phyloP scores from a whole-genome alignment of 2,329 filamentous ascomycete species.

The Penicillium psychrosexuale region DNA sequence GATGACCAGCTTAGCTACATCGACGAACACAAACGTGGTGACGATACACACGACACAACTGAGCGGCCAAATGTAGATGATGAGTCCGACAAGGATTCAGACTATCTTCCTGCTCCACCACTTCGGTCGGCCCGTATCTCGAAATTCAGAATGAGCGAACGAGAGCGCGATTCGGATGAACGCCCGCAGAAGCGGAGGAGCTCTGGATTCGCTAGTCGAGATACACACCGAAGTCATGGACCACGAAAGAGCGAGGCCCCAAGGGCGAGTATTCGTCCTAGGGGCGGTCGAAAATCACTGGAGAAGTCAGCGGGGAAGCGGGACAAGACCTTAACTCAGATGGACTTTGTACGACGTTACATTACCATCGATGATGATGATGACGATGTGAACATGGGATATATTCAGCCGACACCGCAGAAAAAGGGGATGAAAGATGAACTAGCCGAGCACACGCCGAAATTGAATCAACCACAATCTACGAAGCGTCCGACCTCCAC shows the following conservation, averaged over 20 bases:
- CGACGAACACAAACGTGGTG: slow-evolving; percentile 13
- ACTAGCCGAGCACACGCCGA: not conserved
- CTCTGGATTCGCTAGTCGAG: not conserved
- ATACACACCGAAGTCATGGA: slow-evolving; percentile 5
- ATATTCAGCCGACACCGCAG: slow-evolving; percentile 27
- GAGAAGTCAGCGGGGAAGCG: slow-evolving; percentile 24
- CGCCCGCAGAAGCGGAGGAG: slow-evolving; percentile 18
- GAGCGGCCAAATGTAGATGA: slow-evolving; percentile 28
- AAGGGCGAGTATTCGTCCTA: slow-evolving; percentile 20
- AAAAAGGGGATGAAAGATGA: slow-evolving; percentile 2
- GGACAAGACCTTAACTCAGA: slow-evolving; percentile 43
- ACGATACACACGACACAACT: slow-evolving; percentile 1
- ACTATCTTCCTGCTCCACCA: slow-evolving; percentile 17
- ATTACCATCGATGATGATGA: slow-evolving; percentile 36
- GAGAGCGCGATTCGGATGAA: slow-evolving; percentile 2
- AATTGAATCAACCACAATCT: not conserved
- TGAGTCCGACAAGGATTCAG: slow-evolving; percentile 24
- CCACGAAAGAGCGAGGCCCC: slow-evolving; percentile 19
- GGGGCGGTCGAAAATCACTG: slow-evolving; percentile 22
- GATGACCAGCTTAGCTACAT: slow-evolving; percentile 35
- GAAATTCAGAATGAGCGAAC: slow-evolving; percentile 10
- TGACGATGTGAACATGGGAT: slow-evolving; percentile 31
- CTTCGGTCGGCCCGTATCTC: slow-evolving; percentile 11
- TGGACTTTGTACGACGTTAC: slow-evolving; percentile 41
- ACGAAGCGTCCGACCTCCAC: not conserved